Percentiles rank a stretch among this genome's conserved stretches.
Evolutionary conservation across 2,329 filamentous ascomycete species (phyloP).

Genomic region (Xylariaceae sp.): DNA sequence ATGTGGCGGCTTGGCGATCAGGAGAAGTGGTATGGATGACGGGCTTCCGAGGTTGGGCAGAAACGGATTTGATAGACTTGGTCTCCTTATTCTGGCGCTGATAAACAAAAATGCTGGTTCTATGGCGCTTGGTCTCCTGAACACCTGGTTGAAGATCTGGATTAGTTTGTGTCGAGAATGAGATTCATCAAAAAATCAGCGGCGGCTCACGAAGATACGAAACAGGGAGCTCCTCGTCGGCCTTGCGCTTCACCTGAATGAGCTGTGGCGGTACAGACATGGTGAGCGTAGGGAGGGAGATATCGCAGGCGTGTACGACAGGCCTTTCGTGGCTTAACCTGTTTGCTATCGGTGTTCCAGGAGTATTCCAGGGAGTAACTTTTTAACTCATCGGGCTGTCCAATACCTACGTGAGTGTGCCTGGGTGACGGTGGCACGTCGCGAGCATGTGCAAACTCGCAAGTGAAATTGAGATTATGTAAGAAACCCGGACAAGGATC

Average conservation of each 20-base stretch:
- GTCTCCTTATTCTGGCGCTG: conserved; percentile 44
- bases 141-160: conserved; percentile 39
- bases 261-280: conserved; percentile 57
- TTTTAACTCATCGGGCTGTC: too few species aligned
- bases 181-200: conserved; percentile 5
- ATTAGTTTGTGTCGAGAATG: conserved; percentile 11
- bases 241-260: conserved; percentile 60
- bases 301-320: background rate
- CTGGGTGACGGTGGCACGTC: too few species aligned
- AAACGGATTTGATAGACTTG: conserved; percentile 26
- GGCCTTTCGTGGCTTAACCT: background rate
- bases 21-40: conserved; percentile 48
- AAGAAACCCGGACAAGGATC: too few species aligned
- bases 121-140: conserved; percentile 52
- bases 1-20: conserved; percentile 33
- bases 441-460: too few species aligned
- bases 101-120: conserved; percentile 53
- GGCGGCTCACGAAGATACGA: conserved; percentile 50
- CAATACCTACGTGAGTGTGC: too few species aligned
- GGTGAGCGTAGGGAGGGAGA: background rate
- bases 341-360: background rate
- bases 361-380: background rate
- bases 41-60: conserved; percentile 33
- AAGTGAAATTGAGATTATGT: too few species aligned
- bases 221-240: conserved; percentile 49